Evolutionary conservation across 345 rosid species (phyloP), one percentile per base, ranked within the genome.

Genomic region (Eucalyptus coolabah): DNA sequence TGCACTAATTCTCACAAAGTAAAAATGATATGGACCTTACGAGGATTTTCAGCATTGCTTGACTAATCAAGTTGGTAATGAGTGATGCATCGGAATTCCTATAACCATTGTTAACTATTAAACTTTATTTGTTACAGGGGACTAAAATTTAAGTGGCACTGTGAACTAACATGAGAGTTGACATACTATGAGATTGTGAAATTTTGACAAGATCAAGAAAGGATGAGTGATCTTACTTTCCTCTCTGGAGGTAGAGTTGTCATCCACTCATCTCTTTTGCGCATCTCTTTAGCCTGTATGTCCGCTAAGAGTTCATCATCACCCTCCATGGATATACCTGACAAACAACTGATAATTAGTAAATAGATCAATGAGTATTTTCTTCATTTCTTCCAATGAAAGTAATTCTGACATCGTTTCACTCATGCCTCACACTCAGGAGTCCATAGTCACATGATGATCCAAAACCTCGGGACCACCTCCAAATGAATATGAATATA

Each of bases 261-360:
- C 99, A 98, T 98, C 99, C 99, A 98, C 94, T 98, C 99, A 18
- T 98, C 99, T 90, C 99, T 93, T 92, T 91, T 91, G 88, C 94
- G 98, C 59, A 92, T 92, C 50, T 89, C 97, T 90, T 97, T 95
- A 90, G 94, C 97, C 89, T 96, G 96, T 37, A 92, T 88, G 72
- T 94, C 95, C 9, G 94, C 98, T 69, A 98, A 92, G 85, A 98
- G 96, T 90, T 97, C 99, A 91, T 91, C 98, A 93, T 97, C 99
- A 60, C 99, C 99, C 90, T 97, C 99, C 98, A 97, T 95, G 88
- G 96, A 93, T 92, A 98, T 96, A 87, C 99, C 99, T 98, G 95
- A 72, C 42, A 86, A 86, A 87, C 51, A 49, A 77, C 83, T 77
- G 26, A 69, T 40, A 37, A 37, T 77, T 77, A 77, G 24, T 77